Percentiles rank a stretch among this genome's conserved stretches.
Evolutionary conservation across 2,329 filamentous ascomycete species (phyloP).

Genomic region (Colletotrichum chlorophyti): DNA sequence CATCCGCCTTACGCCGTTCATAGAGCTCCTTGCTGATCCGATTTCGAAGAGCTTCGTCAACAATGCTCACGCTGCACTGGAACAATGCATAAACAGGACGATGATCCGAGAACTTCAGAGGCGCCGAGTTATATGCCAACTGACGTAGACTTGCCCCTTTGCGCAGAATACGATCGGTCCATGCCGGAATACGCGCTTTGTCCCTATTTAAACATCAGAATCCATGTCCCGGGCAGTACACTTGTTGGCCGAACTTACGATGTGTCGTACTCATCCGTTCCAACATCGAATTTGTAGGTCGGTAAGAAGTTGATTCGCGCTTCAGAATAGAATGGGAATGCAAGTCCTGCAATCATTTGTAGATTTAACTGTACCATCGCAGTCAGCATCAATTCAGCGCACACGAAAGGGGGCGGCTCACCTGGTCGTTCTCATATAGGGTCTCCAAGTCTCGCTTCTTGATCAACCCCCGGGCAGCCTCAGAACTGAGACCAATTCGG

Average conservation of each 20-base stretch:
- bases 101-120: constrained; percentile 91
- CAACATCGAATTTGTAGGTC: constrained; percentile 95
- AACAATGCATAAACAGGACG: constrained; percentile 94
- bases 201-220: constrained; percentile 60
- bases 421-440: constrained; percentile 91
- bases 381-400: too few relatives aligned
- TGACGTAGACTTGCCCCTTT: constrained; percentile 87
- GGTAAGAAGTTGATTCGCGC: constrained; percentile 86
- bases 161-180: constrained; percentile 92
- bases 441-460: constrained; percentile 75
- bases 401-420: too few relatives aligned
- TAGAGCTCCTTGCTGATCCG: constrained; percentile 79
- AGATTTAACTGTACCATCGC: constrained; percentile 94
- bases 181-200: constrained; percentile 93
- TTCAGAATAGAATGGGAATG: constrained; percentile 93
- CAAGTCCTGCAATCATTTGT: constrained; percentile 91
- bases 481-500: constrained; percentile 83
- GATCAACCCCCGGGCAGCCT: constrained; percentile 78
- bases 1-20: constrained; percentile 67
- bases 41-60: constrained; percentile 78
- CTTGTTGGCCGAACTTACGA: constrained; percentile 62
- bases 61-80: constrained; percentile 79
- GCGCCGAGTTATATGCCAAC: constrained; percentile 80
- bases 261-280: constrained; percentile 87
- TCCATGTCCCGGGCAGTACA: too few relatives aligned